These are phyloP conservation scores for Balansia obtecta DNA, from an alignment of 2,329 filamentous ascomycete genomes.

Conservation along the genomic window DNA sequence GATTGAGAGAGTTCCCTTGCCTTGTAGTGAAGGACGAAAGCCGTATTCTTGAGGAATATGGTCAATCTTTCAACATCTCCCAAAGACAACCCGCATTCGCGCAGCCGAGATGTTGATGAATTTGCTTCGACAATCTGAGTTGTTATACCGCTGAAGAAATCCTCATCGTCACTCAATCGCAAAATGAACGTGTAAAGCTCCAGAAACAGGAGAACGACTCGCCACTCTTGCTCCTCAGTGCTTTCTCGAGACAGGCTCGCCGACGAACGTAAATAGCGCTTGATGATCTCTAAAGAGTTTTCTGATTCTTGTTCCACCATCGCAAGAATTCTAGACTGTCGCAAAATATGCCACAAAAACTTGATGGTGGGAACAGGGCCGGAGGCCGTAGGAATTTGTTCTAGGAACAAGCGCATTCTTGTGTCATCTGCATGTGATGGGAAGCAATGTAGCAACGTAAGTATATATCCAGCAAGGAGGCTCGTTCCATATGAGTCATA, in stretches of 20 bases:
- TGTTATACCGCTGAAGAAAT: constrained; percentile 61
- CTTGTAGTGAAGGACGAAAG: constrained; percentile 82
- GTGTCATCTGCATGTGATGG: constrained; percentile 75
- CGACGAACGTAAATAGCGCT: constrained; percentile 18
- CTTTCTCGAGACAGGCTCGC: constrained; percentile 14
- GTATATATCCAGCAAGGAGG: constrained; percentile 70
- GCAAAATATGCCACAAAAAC: constrained; percentile 67
- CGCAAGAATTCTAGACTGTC: constrained; percentile 27
- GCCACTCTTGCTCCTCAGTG: constrained; percentile 55
- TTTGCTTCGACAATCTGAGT: constrained; percentile 24
- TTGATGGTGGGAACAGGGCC: constrained; percentile 48
- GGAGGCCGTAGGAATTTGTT: constrained; percentile 20
- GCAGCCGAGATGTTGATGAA: constrained; percentile 34
- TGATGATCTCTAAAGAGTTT: constrained; percentile 16
- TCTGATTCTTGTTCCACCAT: constrained; percentile 20
- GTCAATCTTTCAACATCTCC: constrained; percentile 63
- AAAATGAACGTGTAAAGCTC: constrained; percentile 90
- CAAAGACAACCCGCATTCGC: constrained; percentile 56
- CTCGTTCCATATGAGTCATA: constrained; percentile 35
- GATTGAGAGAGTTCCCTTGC: constrained; percentile 44
- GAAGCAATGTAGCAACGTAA: constrained; percentile 78
- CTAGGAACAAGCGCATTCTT: constrained; percentile 80
- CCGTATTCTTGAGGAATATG: constrained; percentile 78
- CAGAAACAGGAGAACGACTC: constrained; percentile 76
- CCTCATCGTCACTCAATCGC: constrained; percentile 89